phyloP scores from a whole-genome alignment of 2,329 filamentous ascomycete genomes.

The Calonectria leucothoes region DNA sequence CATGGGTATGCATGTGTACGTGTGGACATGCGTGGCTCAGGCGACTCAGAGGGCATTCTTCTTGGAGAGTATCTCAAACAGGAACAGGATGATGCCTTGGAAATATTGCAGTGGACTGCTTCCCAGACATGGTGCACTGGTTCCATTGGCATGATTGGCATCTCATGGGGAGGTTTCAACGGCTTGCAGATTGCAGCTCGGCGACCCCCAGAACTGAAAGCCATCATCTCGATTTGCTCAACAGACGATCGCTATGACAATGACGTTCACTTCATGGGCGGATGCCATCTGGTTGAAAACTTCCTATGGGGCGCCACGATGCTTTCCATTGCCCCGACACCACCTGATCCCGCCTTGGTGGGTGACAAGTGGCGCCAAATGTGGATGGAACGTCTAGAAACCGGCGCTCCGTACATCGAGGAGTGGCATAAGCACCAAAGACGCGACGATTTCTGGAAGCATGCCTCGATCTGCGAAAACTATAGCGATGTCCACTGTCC shows the following conservation, averaged over 20 bases:
- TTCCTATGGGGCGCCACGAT: slow-evolving; percentile 1
- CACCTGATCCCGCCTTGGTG: slow-evolving; percentile 8
- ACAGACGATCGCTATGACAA: not conserved
- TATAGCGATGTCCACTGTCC: slow-evolving; percentile 10
- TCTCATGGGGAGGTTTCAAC: slow-evolving; percentile 18
- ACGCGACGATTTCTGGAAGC: slow-evolving; percentile 11
- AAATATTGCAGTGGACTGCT: slow-evolving; percentile 12
- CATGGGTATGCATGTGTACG: slow-evolving; percentile 11
- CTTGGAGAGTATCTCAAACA: slow-evolving; percentile 10
- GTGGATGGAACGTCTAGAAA: slow-evolving; percentile 9
- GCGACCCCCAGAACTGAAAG: not conserved
- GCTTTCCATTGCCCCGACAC: slow-evolving; percentile 8
- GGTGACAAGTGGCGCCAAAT: slow-evolving; percentile 12
- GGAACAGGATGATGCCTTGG: slow-evolving; percentile 14
- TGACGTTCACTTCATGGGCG: not conserved
- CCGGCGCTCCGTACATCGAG: not conserved
- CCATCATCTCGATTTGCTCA: not conserved
- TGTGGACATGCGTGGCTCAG: slow-evolving; percentile 13
- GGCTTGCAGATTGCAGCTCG: slow-evolving; percentile 9
- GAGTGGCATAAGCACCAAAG: slow-evolving; percentile 14
- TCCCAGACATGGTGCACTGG: slow-evolving; percentile 12
- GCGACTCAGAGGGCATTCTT: slow-evolving; percentile 13
- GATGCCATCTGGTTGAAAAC: not conserved
- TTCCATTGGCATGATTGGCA: slow-evolving; percentile 17
- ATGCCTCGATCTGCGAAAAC: slow-evolving; percentile 12